Evolutionary conservation across 2,329 filamentous ascomycete species (phyloP).

Genomic region (Didymella pinodella): DNA sequence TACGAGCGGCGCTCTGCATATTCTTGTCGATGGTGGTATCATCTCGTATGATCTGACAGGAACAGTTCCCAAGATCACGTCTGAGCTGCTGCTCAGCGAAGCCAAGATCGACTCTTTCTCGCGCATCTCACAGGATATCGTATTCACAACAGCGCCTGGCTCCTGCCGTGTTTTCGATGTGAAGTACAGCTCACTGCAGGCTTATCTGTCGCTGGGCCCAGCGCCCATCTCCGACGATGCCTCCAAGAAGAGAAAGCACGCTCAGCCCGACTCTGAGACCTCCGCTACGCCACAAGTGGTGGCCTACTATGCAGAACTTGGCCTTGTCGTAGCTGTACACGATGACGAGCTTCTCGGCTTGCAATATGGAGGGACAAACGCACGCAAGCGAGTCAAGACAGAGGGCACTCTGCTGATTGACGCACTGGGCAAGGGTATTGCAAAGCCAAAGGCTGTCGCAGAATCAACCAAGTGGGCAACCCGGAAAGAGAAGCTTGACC

Average conservation of each 20-base stretch:
- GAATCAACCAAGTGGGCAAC: slow-evolving; percentile 41
- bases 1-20: slow-evolving; percentile 69
- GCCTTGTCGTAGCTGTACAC: slow-evolving; percentile 70
- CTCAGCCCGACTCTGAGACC: slow-evolving; percentile 50
- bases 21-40: slow-evolving; percentile 63
- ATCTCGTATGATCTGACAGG: slow-evolving; percentile 70
- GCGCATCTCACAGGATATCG: slow-evolving; percentile 70
- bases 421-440: slow-evolving; percentile 72
- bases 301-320: slow-evolving; percentile 69
- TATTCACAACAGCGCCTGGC: slow-evolving; percentile 67
- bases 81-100: slow-evolving; percentile 59
- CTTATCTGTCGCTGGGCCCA: slow-evolving; percentile 48
- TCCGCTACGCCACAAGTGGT: slow-evolving; percentile 37
- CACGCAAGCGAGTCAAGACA: slow-evolving; percentile 49
- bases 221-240: slow-evolving; percentile 36
- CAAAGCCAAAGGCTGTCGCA: slow-evolving; percentile 14
- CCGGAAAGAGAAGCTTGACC: slow-evolving; percentile 47
- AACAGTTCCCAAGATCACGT: slow-evolving; percentile 67
- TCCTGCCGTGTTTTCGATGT: slow-evolving; percentile 69
- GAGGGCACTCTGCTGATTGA: slow-evolving; percentile 71
- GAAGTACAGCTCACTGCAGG: slow-evolving; percentile 65
- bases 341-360: slow-evolving; percentile 71
- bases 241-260: slow-evolving; percentile 47
- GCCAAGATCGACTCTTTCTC: slow-evolving; percentile 68
- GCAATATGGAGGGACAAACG: slow-evolving; percentile 56